Percentiles rank a stretch among this genome's conserved stretches.
Evolutionary conservation across 805 yeast genomes (phyloP).

Genomic region (Zygoascus bituminiphila): DNA sequence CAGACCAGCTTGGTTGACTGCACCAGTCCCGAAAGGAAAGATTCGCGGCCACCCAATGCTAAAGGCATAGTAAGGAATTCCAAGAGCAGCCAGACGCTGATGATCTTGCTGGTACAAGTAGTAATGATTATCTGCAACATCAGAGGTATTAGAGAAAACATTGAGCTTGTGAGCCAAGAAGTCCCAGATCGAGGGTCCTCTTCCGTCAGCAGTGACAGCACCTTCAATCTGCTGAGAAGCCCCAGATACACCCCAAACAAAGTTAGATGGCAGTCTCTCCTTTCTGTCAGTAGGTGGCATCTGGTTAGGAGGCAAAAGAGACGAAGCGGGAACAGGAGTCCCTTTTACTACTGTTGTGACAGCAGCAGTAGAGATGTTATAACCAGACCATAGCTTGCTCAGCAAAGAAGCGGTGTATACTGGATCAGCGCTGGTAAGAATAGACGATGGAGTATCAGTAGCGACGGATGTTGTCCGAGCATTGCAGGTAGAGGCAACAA

Average conservation of each 20-base stretch:
- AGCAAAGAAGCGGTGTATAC: conserved; percentile 1
- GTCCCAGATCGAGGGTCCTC: conserved; percentile 28
- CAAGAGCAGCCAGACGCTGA: conserved; percentile 27
- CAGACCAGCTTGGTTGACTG: conserved; percentile 21
- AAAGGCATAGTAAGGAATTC: conserved; percentile 28
- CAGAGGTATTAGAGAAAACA: conserved; percentile 13
- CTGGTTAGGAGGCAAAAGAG: conserved; percentile 7
- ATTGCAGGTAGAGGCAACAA: too few relatives aligned
- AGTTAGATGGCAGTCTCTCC: conserved; percentile 6
- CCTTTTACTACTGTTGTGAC: conserved; percentile 8
- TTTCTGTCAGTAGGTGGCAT: conserved; percentile 2
- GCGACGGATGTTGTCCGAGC: too few relatives aligned
- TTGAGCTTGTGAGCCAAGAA: conserved; percentile 10
- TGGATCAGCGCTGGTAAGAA: neutral
- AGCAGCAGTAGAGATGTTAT: conserved; percentile 6
- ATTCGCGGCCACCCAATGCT: conserved; percentile 31
- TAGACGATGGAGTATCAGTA: neutral
- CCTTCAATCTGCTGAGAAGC: conserved; percentile 32
- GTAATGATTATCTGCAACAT: conserved; percentile 29
- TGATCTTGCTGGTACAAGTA: conserved; percentile 30
- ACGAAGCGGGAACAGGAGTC: conserved; percentile 7
- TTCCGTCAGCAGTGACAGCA: conserved; percentile 30
- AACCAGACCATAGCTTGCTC: conserved; percentile 12
- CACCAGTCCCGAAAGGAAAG: conserved; percentile 26
- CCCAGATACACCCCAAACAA: conserved; percentile 27